These are phyloP conservation scores for Miamiensis avidus DNA, from an alignment of 169 alveolate genomes.

Conservation along the genomic window DNA sequence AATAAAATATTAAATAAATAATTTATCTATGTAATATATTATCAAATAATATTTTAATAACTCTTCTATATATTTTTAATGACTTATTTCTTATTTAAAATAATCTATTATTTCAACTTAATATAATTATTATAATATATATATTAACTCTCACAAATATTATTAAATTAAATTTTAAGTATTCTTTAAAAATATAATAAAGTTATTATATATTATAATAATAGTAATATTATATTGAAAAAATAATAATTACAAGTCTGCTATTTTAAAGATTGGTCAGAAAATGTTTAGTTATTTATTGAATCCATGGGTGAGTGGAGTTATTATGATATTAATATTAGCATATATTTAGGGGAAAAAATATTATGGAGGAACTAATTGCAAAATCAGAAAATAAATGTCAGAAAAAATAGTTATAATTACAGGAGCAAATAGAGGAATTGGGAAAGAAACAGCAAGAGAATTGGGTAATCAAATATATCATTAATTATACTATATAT, in stretches of 20 bases:
- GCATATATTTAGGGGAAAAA: neutral
- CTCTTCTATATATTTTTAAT: no score
- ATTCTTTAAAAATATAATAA: neutral
- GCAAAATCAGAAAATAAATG: conserved; percentile 17
- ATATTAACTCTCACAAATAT: neutral
- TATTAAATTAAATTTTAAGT: no score
- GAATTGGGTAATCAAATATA: neutral
- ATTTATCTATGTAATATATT: no score
- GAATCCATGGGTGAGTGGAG: neutral
- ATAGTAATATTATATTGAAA: no score
- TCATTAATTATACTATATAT: no score
- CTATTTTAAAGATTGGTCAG: no score
- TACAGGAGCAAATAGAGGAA: conserved; percentile 66
- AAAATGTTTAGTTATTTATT: neutral
- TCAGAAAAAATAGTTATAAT: conserved; percentile 51
- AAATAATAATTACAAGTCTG: neutral
- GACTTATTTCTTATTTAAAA: neutral
- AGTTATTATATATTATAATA: no score
- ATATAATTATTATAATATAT: no score
- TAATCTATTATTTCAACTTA: neutral
- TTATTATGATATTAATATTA: neutral
- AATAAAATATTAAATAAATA: no score
- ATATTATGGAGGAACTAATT: conserved; percentile 14
- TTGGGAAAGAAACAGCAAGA: conserved; percentile 60
- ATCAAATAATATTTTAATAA: no score